A percentile compares a stretch with the other conserved stretches of the same genome.
Evolutionary conservation across 106 monocot species (phyloP).

Genomic region (Dioscorea zingiberensis): DNA sequence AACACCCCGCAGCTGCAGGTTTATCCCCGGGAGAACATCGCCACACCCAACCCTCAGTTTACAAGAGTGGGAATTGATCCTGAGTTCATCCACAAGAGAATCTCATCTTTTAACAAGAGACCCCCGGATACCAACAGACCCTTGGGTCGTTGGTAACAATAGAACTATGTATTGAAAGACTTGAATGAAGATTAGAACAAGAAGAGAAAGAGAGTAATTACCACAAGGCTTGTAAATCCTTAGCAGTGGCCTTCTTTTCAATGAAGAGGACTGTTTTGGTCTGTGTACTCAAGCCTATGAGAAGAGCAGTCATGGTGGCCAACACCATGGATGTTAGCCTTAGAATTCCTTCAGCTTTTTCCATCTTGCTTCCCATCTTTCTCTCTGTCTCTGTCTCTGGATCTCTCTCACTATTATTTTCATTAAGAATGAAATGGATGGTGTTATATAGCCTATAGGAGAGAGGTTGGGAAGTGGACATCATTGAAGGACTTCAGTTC

Average conservation of each 20-base stretch:
- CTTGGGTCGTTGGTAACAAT: too few species aligned
- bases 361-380: slow-evolving; percentile 13
- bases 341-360: slow-evolving; percentile 3
- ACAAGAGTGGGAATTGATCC: too few species aligned
- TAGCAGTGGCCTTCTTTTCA: slow-evolving; percentile 17
- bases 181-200: background rate
- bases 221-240: slow-evolving; percentile 20
- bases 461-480: background rate
- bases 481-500: background rate
- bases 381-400: slow-evolving; percentile 6
- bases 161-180: too few species aligned
- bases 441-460: background rate
- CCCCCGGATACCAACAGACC: too few species aligned
- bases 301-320: slow-evolving; percentile 5
- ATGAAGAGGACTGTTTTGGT: slow-evolving; percentile 21
- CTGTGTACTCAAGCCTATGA: slow-evolving; percentile 14
- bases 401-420: background rate
- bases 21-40: too few species aligned
- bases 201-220: background rate
- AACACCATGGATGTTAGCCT: slow-evolving; percentile 17
- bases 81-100: too few species aligned
- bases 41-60: too few species aligned
- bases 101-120: too few species aligned
- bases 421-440: background rate
- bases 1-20: too few species aligned